Conservation (phyloP, 202 grass and related monocot species). For the Miscanthus sacchariflorus region DNA sequence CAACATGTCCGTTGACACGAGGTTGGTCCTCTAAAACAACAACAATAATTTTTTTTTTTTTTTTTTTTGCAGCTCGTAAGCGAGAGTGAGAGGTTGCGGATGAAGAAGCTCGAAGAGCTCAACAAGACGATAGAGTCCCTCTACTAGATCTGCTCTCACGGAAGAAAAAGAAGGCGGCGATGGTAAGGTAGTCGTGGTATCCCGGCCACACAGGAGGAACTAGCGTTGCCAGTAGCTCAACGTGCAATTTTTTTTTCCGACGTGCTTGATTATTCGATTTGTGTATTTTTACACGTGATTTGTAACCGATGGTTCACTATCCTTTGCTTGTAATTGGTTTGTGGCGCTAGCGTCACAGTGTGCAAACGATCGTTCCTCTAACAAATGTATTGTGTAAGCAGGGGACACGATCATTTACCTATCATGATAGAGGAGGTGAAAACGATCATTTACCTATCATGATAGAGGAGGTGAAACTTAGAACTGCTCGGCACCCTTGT, state of each 20-base stretch:
- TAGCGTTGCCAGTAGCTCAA: neutral
- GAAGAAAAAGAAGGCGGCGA: neutral
- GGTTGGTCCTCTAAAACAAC: no score
- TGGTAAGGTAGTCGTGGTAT: neutral
- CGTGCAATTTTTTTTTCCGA: neutral
- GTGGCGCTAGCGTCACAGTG: neutral
- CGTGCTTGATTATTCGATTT: slow-evolving; percentile 21
- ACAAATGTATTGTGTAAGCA: neutral
- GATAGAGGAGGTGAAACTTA: no score
- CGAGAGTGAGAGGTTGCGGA: slow-evolving; percentile 85
- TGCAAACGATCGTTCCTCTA: neutral
- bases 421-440: neutral
- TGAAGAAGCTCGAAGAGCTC: slow-evolving; percentile 94
- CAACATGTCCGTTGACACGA: no score
- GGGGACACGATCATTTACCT: neutral
- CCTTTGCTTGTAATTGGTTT: neutral
- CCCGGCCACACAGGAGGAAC: neutral
- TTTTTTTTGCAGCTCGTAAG: slow-evolving; percentile 63
- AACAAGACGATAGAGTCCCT: slow-evolving; percentile 80
- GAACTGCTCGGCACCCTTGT: no score
- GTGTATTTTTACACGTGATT: slow-evolving; percentile 25
- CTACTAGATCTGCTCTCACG: slow-evolving; percentile 38
- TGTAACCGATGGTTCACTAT: slow-evolving; percentile 3
- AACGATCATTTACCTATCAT: no score
- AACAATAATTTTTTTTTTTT: no score